A percentile compares a stretch with the other conserved stretches of the same genome.
Conservation (phyloP, 2,329 filamentous ascomycete genomes). For the Fusarium compactum region DNA sequence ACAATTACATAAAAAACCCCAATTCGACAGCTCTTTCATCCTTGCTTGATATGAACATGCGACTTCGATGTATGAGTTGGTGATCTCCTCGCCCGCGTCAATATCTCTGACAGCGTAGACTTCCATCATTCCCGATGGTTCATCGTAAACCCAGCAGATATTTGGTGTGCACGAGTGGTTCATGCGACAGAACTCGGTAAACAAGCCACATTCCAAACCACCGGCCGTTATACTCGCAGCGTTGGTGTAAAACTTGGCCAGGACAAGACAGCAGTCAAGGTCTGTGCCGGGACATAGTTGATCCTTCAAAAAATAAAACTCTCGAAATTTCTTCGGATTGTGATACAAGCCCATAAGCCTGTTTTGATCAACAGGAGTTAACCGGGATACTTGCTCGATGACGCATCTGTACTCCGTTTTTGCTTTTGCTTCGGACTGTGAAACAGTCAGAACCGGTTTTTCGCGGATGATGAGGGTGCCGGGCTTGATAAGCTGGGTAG, state of each 20-base stretch:
- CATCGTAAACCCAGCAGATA: conserved; percentile 21
- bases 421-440: conserved; percentile 2
- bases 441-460: background rate
- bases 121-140: conserved; percentile 13
- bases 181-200: conserved; percentile 23
- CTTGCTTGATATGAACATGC: background rate
- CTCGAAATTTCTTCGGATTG: conserved; percentile 15
- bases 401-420: conserved; percentile 19
- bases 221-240: conserved; percentile 13
- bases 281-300: conserved; percentile 5
- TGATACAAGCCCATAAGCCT: conserved; percentile 9
- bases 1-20: conserved; percentile 10
- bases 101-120: conserved; percentile 16
- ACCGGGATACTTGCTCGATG: background rate
- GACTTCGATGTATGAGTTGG: conserved; percentile 27
- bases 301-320: conserved; percentile 19
- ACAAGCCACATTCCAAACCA: conserved; percentile 11
- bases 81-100: conserved; percentile 4
- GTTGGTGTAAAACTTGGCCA: conserved; percentile 29
- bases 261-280: conserved; percentile 1
- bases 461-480: conserved; percentile 25
- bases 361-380: background rate
- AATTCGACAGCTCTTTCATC: conserved; percentile 10
- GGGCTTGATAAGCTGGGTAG: background rate
- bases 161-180: conserved; percentile 27